Percentiles rank a stretch among this genome's conserved stretches.
Conservation (phyloP, 2,329 filamentous ascomycete genomes). For the Verticillium longisporum region DNA sequence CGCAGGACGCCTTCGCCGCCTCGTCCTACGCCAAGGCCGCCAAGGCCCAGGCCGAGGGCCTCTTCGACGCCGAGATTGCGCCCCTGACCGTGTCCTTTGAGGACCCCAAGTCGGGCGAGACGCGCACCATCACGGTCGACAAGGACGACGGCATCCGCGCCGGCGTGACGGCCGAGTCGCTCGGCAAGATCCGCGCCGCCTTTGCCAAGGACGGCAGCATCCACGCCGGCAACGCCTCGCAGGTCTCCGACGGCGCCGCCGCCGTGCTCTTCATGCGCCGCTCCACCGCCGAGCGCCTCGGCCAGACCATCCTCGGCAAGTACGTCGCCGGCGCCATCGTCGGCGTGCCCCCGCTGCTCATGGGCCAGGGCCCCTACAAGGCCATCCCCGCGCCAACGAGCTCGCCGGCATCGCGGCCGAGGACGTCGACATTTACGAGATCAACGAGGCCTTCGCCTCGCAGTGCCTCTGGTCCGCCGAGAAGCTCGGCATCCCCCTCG, state of each 20-base stretch:
- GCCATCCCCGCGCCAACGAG: slow-evolving; percentile 84
- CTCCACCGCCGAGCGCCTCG: slow-evolving; percentile 78
- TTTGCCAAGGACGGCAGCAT: slow-evolving; percentile 90
- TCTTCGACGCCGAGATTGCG: slow-evolving; percentile 87
- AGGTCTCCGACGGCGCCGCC: slow-evolving; percentile 92
- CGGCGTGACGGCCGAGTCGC: slow-evolving; percentile 78
- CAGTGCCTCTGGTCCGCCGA: slow-evolving; percentile 93
- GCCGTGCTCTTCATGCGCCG: slow-evolving; percentile 95
- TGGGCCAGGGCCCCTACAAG: slow-evolving; percentile 94
- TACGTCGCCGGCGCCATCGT: slow-evolving; percentile 80
- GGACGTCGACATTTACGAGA: slow-evolving; percentile 95
- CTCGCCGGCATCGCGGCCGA: slow-evolving; percentile 81
- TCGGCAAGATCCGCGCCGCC: slow-evolving; percentile 85
- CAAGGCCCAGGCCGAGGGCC: slow-evolving; percentile 77
- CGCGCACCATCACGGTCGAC: slow-evolving; percentile 73
- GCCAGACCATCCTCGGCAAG: slow-evolving; percentile 87
- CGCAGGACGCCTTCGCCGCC: slow-evolving; percentile 93
- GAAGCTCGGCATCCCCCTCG: slow-evolving; percentile 71
- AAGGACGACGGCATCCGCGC: slow-evolving; percentile 83
- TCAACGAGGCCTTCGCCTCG: slow-evolving; percentile 97
- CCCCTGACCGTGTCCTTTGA: slow-evolving; percentile 82
- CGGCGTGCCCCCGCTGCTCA: slow-evolving; percentile 85
- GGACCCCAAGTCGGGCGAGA: slow-evolving; percentile 85
- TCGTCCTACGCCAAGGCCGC: slow-evolving; percentile 83
- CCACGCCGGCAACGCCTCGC: slow-evolving; percentile 92